Evolutionary conservation across 2,329 filamentous ascomycete genomes (phyloP).

Genomic region (Pyrenophora seminiperda): DNA sequence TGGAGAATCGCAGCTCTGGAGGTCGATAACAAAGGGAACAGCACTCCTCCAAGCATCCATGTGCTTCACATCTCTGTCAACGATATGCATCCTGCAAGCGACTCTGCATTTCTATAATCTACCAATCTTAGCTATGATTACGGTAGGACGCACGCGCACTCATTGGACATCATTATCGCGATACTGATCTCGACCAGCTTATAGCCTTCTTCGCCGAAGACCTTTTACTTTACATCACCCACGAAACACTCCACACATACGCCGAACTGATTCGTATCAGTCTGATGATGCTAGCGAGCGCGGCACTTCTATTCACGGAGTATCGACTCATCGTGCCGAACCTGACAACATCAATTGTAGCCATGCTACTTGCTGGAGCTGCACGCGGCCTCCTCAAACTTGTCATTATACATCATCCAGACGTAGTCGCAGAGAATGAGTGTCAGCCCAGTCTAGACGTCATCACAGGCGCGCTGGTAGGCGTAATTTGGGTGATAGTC

Average conservation of each 20-base stretch:
- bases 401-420: slow-evolving; percentile 11
- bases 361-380: slow-evolving; percentile 28
- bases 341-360: slow-evolving; percentile 28
- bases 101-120: slow-evolving; percentile 41
- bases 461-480: slow-evolving; percentile 10
- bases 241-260: slow-evolving; percentile 10
- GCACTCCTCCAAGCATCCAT: slow-evolving; percentile 9
- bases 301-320: slow-evolving; percentile 30
- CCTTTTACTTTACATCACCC: slow-evolving; percentile 13
- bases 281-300: slow-evolving; percentile 21
- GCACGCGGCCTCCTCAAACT: slow-evolving; percentile 22
- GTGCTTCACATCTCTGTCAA: slow-evolving; percentile 25
- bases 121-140: slow-evolving; percentile 36
- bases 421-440: not conserved
- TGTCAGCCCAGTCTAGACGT: slow-evolving; percentile 3
- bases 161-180: no score
- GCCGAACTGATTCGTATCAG: slow-evolving; percentile 20
- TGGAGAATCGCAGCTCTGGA: no score
- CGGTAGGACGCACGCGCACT: no score
- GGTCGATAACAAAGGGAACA: no score
- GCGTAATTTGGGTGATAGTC: slow-evolving; percentile 9
- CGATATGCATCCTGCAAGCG: slow-evolving; percentile 35
- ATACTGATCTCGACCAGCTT: slow-evolving; percentile 11
- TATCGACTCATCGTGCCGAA: slow-evolving; percentile 33
- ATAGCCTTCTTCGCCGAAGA: slow-evolving; percentile 28